A percentile compares a stretch with the other conserved stretches of the same genome.
These are phyloP conservation scores for Trichoderma orchidacearum DNA, from an alignment of 495 filamentous ascomycete species.

Conservation along the genomic window DNA sequence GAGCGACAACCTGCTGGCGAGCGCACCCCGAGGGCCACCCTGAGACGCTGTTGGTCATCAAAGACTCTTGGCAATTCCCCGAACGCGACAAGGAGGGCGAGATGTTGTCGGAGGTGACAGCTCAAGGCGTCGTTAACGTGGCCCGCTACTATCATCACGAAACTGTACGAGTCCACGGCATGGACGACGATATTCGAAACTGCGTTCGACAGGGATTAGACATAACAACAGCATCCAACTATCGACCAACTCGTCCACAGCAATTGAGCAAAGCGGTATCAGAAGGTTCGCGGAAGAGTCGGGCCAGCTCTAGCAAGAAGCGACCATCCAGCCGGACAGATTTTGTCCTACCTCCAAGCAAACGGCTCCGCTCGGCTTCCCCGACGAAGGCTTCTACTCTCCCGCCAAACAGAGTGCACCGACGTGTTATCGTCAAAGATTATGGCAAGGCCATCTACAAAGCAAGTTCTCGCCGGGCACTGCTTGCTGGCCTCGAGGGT, in stretches of 20 bases:
- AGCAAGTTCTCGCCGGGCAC: conserved; percentile 10
- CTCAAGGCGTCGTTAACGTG: conserved; percentile 22
- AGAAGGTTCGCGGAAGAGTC: conserved; percentile 5
- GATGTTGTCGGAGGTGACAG: conserved; percentile 21
- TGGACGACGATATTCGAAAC: conserved; percentile 20
- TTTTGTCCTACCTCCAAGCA: conserved; percentile 9
- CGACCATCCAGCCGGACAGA: conserved; percentile 17
- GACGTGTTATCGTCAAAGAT: conserved; percentile 26
- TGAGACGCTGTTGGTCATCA: conserved; percentile 23
- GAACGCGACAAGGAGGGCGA: conserved; percentile 31
- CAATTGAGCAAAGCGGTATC: background rate
- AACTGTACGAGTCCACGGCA: conserved; percentile 20
- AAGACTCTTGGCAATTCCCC: conserved; percentile 35
- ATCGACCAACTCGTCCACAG: conserved; percentile 10
- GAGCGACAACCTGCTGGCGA: conserved; percentile 34
- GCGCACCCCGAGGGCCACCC: conserved; percentile 23
- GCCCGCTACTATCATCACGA: conserved; percentile 31
- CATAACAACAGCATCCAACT: conserved; percentile 17
- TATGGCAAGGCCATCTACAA: conserved; percentile 21
- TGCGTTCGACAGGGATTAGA: conserved; percentile 22
- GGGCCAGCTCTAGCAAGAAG: conserved; percentile 13
- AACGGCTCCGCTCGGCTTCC: conserved; percentile 12
- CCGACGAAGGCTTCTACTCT: conserved; percentile 8
- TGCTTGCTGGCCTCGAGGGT: conserved; percentile 18
- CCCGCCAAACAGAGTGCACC: conserved; percentile 24